These are phyloP conservation scores for Apiospora koreana DNA, from an alignment of 2,329 filamentous ascomycete genomes.

Conservation along the genomic window DNA sequence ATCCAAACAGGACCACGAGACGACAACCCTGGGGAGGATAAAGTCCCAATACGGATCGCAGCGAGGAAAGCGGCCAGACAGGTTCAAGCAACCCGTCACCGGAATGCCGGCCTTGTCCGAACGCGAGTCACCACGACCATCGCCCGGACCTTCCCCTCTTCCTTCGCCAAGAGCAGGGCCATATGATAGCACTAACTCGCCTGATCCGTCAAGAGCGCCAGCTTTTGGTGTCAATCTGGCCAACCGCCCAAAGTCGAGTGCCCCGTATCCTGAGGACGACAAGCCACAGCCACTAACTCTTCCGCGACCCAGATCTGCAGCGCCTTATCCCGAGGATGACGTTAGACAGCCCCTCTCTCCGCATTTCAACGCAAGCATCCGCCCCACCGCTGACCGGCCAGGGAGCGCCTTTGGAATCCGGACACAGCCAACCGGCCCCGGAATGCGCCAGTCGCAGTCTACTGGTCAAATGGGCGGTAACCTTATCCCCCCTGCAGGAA, in stretches of 20 bases:
- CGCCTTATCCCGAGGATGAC: constrained; percentile 58
- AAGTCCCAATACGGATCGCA: constrained; percentile 77
- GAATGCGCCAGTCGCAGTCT: constrained; percentile 45
- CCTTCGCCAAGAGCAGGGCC: constrained; percentile 40
- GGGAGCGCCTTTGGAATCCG: constrained; percentile 57
- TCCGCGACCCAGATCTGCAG: constrained; percentile 46
- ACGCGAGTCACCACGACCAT: constrained; percentile 27
- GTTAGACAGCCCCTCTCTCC: constrained; percentile 38
- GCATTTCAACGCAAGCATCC: constrained; percentile 48
- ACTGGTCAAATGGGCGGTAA: constrained; percentile 36
- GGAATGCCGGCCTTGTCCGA: constrained; percentile 53
- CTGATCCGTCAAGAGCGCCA: constrained; percentile 50
- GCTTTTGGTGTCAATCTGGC: constrained; percentile 55
- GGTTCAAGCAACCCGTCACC: constrained; percentile 52
- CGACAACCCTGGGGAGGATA: constrained; percentile 84
- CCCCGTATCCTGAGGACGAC: constrained; percentile 73
- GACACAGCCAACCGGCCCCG: constrained; percentile 38
- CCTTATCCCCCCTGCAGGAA: constrained; percentile 43
- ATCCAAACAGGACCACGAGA: constrained; percentile 90
- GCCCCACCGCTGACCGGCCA: constrained; percentile 52
- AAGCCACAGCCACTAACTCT: constrained; percentile 51
- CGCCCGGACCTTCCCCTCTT: constrained; percentile 26
- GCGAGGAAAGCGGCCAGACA: constrained; percentile 60
- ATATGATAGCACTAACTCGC: constrained; percentile 45
- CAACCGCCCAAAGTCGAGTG: constrained; percentile 54